Percentiles rank a stretch among this genome's conserved stretches.
These are phyloP conservation scores for Alternaria sp. DNA, from an alignment of 2,329 filamentous ascomycete genomes.

Conservation along the genomic window DNA sequence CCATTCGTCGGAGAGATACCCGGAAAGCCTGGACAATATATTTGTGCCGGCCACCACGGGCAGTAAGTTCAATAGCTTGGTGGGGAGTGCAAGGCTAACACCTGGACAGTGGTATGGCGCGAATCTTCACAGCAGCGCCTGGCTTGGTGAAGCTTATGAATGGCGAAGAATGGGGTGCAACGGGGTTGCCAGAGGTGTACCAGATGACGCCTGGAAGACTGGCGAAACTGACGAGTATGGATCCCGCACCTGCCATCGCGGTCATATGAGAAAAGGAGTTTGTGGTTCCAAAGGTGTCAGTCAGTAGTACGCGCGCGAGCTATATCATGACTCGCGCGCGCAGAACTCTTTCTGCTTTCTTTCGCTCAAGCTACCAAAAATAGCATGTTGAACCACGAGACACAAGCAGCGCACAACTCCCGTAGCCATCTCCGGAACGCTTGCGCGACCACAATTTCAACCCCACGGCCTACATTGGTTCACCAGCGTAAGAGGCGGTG, in stretches of 20 bases:
- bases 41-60: slow-evolving; percentile 41
- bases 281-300: neutral
- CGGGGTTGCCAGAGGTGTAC: neutral
- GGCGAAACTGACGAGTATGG: slow-evolving; percentile 10
- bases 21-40: slow-evolving; percentile 35
- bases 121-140: slow-evolving; percentile 40
- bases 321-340: slow-evolving; percentile 4
- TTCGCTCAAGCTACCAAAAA: slow-evolving; percentile 2
- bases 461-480: neutral
- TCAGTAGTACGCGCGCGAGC: neutral
- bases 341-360: neutral
- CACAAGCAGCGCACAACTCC: neutral
- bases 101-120: slow-evolving; percentile 34
- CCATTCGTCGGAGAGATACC: slow-evolving; percentile 36
- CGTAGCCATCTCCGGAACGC: slow-evolving; percentile 5
- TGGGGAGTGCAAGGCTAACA: slow-evolving; percentile 2
- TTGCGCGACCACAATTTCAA: slow-evolving; percentile 11
- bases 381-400: slow-evolving; percentile 6
- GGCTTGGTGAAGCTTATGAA: slow-evolving; percentile 37
- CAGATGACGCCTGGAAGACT: slow-evolving; percentile 9
- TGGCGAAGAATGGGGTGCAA: slow-evolving; percentile 1
- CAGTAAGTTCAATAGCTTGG: slow-evolving; percentile 25
- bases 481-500: slow-evolving; percentile 9
- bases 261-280: slow-evolving; percentile 18
- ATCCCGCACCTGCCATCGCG: slow-evolving; percentile 8